These are phyloP conservation scores for Annulohypoxylon truncatum DNA, from an alignment of 2,329 filamentous ascomycete genomes.

Conservation along the genomic window DNA sequence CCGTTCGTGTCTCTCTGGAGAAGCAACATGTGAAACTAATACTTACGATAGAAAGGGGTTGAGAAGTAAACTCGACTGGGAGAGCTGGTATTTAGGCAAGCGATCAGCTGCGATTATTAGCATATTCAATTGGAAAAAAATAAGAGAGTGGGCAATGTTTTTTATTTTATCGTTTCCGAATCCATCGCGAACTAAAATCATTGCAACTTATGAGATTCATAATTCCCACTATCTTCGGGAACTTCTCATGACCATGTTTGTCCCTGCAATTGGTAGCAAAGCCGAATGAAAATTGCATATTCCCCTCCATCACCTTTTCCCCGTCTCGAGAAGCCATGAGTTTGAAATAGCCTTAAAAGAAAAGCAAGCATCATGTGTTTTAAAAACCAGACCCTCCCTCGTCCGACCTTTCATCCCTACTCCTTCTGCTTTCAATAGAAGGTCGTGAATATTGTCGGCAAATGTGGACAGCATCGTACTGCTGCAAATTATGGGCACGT, in stretches of 20 bases:
- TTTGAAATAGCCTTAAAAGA: conserved; percentile 2
- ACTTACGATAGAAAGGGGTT: too few species aligned
- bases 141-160: too few species aligned
- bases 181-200: not conserved
- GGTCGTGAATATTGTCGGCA: not conserved
- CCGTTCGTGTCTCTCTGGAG: too few species aligned
- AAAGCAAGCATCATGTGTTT: not conserved
- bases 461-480: not conserved
- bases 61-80: too few species aligned
- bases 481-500: conserved; percentile 32
- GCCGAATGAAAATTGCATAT: not conserved
- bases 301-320: not conserved
- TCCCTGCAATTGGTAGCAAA: not conserved
- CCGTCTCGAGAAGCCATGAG: not conserved
- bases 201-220: not conserved
- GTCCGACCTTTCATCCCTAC: not conserved
- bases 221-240: not conserved
- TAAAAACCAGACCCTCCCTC: conserved; percentile 9
- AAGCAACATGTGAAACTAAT: too few species aligned
- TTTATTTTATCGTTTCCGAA: not conserved
- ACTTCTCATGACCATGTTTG: not conserved
- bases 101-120: too few species aligned
- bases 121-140: too few species aligned
- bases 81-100: too few species aligned
- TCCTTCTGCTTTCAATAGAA: conserved; percentile 1